phyloP scores from a whole-genome alignment of 768 basidiomycete species.

The Rhodocollybia butyracea region DNA sequence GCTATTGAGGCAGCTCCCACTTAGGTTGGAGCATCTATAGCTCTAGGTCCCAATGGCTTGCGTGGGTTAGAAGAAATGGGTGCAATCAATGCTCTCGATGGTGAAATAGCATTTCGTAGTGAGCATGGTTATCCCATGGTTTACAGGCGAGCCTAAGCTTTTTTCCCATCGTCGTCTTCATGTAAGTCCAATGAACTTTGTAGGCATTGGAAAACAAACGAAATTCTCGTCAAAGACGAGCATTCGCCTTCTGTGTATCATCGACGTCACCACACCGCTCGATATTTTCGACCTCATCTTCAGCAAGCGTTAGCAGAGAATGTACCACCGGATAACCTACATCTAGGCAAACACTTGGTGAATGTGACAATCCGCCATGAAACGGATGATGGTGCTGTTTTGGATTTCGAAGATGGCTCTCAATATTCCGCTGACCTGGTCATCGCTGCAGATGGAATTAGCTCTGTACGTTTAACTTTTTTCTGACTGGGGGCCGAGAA shows the following conservation, averaged over 20 bases:
- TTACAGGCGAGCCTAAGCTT: background rate
- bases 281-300: conserved; percentile 5
- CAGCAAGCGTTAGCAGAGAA: background rate
- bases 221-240: background rate
- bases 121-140: conserved; percentile 2
- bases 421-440: conserved; percentile 43
- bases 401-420: conserved; percentile 47
- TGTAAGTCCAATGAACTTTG: too few relatives aligned
- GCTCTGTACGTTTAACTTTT: background rate
- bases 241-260: background rate
- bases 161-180: background rate
- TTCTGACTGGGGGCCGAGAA: background rate
- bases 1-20: too few relatives aligned
- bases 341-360: conserved; percentile 1
- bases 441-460: conserved; percentile 37
- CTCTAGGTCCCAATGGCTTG: conserved; percentile 1
- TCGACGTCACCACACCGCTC: background rate
- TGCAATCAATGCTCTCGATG: background rate
- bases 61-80: conserved; percentile 1
- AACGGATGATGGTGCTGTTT: background rate
- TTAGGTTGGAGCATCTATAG: conserved; percentile 4
- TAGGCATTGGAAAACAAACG: background rate
- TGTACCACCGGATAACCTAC: background rate
- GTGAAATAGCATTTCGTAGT: background rate
- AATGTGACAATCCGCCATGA: background rate